phyloP scores from a whole-genome alignment of 805 yeast species.

The Candida sonorensis region DNA sequence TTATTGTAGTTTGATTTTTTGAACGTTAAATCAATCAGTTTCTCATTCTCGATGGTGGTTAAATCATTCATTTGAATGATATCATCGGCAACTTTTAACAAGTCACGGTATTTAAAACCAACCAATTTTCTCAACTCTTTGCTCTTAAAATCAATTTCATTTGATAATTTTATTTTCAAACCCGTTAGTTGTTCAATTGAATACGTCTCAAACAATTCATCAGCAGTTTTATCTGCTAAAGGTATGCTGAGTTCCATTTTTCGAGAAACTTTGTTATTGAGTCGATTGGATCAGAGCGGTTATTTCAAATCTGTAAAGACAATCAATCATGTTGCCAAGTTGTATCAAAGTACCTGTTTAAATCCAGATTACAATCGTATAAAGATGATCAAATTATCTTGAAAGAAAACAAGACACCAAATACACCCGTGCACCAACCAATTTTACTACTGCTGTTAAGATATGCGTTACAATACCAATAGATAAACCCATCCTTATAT shows the following conservation, averaged over 20 bases:
- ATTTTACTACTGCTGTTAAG: too few species aligned
- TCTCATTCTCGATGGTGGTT: conserved; percentile 18
- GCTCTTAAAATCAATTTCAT: conserved; percentile 17
- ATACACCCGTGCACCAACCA: too few species aligned
- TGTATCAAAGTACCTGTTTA: too few species aligned
- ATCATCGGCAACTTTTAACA: conserved; percentile 31
- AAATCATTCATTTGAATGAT: conserved; percentile 28
- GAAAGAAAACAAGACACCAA: too few species aligned
- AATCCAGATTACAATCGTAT: too few species aligned
- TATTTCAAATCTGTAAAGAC: too few species aligned
- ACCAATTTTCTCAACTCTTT: conserved; percentile 25
- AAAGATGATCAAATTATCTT: too few species aligned
- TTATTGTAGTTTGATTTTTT: conserved; percentile 22
- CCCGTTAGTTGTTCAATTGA: conserved; percentile 23
- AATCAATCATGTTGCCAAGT: too few species aligned
- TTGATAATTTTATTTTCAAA: conserved; percentile 14
- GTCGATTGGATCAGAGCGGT: too few species aligned
- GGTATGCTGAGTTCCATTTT: conserved; percentile 1
- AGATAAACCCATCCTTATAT: too few species aligned
- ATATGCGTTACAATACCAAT: too few species aligned
- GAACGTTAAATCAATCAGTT: conserved; percentile 23
- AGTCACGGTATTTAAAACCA: conserved; percentile 29
- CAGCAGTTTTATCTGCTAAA: conserved; percentile 10
- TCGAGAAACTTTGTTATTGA: too few species aligned
- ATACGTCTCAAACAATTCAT: conserved; percentile 22